These are phyloP conservation scores for Pulicaria dysenterica DNA, from an alignment of 129 eudicot genomes.

Conservation along the genomic window DNA sequence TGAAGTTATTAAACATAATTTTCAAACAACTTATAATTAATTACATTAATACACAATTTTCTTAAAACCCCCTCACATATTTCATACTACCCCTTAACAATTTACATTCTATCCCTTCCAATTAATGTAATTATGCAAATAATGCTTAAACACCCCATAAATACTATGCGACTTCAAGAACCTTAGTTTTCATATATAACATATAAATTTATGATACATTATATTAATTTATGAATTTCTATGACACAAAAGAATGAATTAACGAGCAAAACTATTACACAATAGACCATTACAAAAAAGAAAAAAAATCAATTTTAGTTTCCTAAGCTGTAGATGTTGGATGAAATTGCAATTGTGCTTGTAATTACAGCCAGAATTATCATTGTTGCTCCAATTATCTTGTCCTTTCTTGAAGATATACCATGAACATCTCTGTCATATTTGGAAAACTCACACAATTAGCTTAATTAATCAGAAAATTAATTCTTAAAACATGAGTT, in stretches of 20 bases:
- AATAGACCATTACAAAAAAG: conserved; percentile 5
- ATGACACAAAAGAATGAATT: not conserved
- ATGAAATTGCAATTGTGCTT: conserved; percentile 77
- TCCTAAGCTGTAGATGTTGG: conserved; percentile 66
- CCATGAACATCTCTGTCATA: conserved; percentile 83
- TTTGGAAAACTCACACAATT: not conserved
- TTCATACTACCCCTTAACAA: too few relatives aligned
- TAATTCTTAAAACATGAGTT: not conserved
- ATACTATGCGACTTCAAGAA: too few relatives aligned
- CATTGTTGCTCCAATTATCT: conserved; percentile 66
- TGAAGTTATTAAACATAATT: too few relatives aligned
- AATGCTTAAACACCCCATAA: too few relatives aligned
- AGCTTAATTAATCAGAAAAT: not conserved
- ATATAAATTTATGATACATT: conserved; percentile 5
- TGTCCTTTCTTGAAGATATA: conserved; percentile 69
- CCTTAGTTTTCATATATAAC: not conserved
- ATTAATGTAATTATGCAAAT: too few relatives aligned
- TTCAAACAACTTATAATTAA: too few relatives aligned
- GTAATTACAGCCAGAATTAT: conserved; percentile 64
- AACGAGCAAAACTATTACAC: conserved; percentile 8
- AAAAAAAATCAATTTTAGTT: conserved; percentile 29
- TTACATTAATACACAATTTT: too few relatives aligned
- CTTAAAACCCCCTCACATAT: too few relatives aligned
- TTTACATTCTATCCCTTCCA: too few relatives aligned
- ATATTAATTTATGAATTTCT: not conserved